Evolutionary conservation across 1,139 yeast species (phyloP).

Genomic region (Maudiozyma humilis): DNA sequence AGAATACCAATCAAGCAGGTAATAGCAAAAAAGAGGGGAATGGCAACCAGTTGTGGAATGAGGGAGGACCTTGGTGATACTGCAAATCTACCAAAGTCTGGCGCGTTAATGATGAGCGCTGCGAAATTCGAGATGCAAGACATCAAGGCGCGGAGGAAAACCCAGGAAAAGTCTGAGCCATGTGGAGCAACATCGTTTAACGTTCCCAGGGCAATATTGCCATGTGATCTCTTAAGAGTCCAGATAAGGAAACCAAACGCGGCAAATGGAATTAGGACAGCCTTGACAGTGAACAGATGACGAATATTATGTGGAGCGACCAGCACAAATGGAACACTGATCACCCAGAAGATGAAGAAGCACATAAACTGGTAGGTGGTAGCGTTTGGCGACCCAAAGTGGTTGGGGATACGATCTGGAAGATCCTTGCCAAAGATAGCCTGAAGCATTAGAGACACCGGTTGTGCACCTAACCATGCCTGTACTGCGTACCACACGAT

Average conservation of each 20-base stretch:
- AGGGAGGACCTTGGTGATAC: constrained; percentile 41
- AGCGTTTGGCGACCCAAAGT: constrained; percentile 42
- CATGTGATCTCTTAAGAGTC: constrained; percentile 50
- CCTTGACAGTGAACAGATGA: constrained; percentile 70
- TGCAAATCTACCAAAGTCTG: constrained; percentile 81
- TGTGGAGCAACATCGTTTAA: constrained; percentile 13
- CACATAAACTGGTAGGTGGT: constrained; percentile 61
- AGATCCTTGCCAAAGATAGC: constrained; percentile 57
- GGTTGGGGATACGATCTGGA: constrained; percentile 39
- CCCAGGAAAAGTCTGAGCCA: constrained; percentile 41
- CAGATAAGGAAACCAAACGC: constrained; percentile 69
- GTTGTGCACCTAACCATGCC: constrained; percentile 71
- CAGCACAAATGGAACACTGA: constrained; percentile 65
- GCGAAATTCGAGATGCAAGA: constrained; percentile 75
- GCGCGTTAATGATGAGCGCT: constrained; percentile 73
- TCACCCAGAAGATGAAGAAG: constrained; percentile 69
- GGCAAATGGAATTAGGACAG: constrained; percentile 65
- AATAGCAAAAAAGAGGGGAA: constrained; percentile 69
- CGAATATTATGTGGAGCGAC: constrained; percentile 72
- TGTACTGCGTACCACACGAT: constrained; percentile 79
- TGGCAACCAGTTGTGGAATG: constrained; percentile 49
- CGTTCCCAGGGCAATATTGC: constrained; percentile 18
- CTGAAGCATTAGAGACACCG: constrained; percentile 60
- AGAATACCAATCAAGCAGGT: constrained; percentile 82
- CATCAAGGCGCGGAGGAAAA: constrained; percentile 64